phyloP scores from a whole-genome alignment of 2,329 filamentous ascomycete species.

The Botrytis byssoidea region DNA sequence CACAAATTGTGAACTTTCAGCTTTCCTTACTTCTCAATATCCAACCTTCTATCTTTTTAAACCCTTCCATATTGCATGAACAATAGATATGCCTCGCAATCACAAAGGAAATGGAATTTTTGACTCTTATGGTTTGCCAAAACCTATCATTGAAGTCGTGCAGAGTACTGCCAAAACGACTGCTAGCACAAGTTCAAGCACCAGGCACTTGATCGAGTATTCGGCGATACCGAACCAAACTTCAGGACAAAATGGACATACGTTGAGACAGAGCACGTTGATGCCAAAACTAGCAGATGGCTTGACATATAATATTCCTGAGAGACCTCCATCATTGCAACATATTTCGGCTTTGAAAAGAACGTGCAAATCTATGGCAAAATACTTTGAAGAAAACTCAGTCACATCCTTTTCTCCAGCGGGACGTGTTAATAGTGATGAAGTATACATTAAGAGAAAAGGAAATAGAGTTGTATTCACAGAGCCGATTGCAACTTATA shows the following conservation, averaged over 20 bases:
- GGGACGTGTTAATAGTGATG: background rate
- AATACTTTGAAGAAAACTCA: background rate
- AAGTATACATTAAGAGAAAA: background rate
- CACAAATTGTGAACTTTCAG: conserved; percentile 9
- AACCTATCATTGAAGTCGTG: background rate
- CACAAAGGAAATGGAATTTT: background rate
- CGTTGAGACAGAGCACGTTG: background rate
- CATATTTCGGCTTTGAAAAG: conserved; percentile 12
- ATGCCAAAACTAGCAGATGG: conserved; percentile 10
- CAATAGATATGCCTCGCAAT: conserved; percentile 8
- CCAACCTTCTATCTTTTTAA: background rate
- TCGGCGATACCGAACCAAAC: background rate
- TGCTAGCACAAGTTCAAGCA: background rate
- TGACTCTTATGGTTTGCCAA: background rate
- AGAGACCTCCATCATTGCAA: background rate
- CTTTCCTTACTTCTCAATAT: conserved; percentile 15
- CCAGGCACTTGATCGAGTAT: background rate
- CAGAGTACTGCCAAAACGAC: background rate
- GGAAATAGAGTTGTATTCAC: background rate
- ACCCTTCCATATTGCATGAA: background rate
- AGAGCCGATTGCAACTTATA: background rate
- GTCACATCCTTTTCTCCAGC: background rate
- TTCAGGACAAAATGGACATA: background rate
- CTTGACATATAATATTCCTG: background rate
- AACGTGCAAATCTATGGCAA: conserved; percentile 4